Evolutionary conservation across 1,139 yeast genomes (phyloP).

Genomic region (Geotrichum restrictum): DNA sequence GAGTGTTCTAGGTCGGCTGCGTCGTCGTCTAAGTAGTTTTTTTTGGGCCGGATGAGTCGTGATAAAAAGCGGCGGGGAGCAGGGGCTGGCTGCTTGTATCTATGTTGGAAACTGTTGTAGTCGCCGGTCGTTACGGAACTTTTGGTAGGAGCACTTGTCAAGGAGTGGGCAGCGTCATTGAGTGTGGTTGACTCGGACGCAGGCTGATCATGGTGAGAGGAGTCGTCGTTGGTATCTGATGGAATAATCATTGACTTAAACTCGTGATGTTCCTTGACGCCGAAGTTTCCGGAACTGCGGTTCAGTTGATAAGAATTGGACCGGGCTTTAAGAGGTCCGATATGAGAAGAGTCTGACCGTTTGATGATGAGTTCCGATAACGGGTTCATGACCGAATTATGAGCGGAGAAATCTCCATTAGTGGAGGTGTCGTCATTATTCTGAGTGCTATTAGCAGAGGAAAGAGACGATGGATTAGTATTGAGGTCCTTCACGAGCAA

Average conservation of each 20-base stretch:
- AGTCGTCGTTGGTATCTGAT: neutral
- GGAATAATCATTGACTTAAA: slow-evolving; percentile 6
- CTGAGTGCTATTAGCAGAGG: neutral
- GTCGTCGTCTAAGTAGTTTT: slow-evolving; percentile 12
- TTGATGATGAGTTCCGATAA: slow-evolving; percentile 14
- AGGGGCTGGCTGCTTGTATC: neutral
- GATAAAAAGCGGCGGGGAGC: slow-evolving; percentile 5
- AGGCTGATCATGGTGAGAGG: neutral
- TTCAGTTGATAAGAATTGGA: neutral
- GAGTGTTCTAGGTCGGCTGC: slow-evolving; percentile 9
- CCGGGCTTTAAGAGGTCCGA: neutral
- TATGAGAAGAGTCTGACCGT: neutral
- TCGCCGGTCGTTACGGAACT: neutral
- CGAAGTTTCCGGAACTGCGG: neutral
- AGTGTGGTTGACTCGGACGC: neutral
- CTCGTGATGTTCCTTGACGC: neutral
- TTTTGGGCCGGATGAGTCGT: neutral
- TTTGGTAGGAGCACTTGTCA: neutral
- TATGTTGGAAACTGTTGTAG: neutral
- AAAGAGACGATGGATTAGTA: neutral
- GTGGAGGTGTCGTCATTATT: neutral
- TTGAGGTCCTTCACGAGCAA: neutral
- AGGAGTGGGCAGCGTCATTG: neutral
- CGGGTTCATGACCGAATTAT: slow-evolving; percentile 9
- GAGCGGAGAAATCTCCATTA: neutral